Base-by-base conservation (phyloP, 2,329 filamentous ascomycete genomes). In the Aspergillus viridinutans region DNA sequence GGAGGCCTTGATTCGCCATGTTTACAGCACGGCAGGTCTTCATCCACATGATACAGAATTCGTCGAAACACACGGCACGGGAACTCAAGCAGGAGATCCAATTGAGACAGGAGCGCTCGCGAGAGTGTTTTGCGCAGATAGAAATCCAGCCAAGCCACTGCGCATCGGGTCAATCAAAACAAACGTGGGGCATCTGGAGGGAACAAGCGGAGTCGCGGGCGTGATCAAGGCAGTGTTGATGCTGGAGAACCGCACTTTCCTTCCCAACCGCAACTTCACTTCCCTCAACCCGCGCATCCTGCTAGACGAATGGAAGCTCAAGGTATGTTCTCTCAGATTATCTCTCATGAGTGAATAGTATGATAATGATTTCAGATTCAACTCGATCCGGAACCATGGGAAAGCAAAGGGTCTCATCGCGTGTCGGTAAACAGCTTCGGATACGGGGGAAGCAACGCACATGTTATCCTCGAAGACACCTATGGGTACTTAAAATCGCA, bases 371-470 rank as follows among this genome's bases (percentile, higher is more conserved):
- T 35, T 42, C 47, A 62, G 58, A 49, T 68, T 49, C 62, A 67
- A 43, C 40, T 64, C 14, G 28, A 58, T n/a, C 52, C 59, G n/a
- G 60, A 61, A 17, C 52, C 56, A 9, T 67, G 61, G 62, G 57
- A 62, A 2, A 58, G 40, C n/a, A 17, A 48, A 4, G 51, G 55
- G 25, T 55, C 56, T 9, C 63, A 57, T 51, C 60, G 66, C 20
- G 61, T 61, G 3, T 65, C 63, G 17, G 67, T 78, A 50, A 77
- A 77, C 58, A 75, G 72, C 5, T 80, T 79, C 55, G 78, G 78
- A 1, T 79, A 76, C 25, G 78, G 78, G 17, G 79, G 78, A 42
- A 74, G 74, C 17, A 80, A 80, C 57, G 74, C 73, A 0, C 78
- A 81, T 57, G 67, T 69, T 3, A 74, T 80, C 14, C 58, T 81